Evolutionary conservation across 495 filamentous ascomycete species (phyloP).

Genomic region (Aspergillus conjunctus): DNA sequence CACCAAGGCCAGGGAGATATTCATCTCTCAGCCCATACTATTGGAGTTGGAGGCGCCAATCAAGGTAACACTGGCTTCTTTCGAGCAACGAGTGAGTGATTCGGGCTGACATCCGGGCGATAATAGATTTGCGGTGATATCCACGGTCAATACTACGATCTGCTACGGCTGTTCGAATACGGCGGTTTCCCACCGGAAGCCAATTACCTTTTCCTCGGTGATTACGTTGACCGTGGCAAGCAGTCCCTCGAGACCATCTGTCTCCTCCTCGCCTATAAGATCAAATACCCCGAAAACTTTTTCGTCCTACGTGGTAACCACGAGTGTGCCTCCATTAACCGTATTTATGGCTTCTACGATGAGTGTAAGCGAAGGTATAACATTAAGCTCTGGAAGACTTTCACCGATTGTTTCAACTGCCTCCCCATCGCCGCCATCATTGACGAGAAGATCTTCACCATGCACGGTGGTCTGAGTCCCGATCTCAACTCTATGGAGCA

Average conservation of each 20-base stretch:
- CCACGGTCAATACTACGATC: conserved; percentile 98
- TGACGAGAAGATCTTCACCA: conserved; percentile 99
- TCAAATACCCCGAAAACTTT: conserved; percentile 99
- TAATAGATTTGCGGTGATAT: conserved; percentile 97
- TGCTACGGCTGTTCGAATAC: conserved; percentile 96
- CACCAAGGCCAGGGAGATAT: conserved; percentile 98
- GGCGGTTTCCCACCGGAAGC: conserved; percentile 98
- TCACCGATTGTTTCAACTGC: conserved; percentile 99
- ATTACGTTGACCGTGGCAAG: conserved; percentile 99
- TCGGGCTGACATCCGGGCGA: conserved; percentile 9
- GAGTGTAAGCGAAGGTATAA: conserved; percentile 99
- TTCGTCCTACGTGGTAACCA: conserved; percentile 98
- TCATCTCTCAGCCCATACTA: conserved; percentile 98
- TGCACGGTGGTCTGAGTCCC: conserved; percentile 97
- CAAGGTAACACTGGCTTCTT: conserved; percentile 68
- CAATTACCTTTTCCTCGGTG: conserved; percentile 98
- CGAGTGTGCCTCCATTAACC: conserved; percentile 99
- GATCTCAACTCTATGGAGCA: conserved; percentile 99
- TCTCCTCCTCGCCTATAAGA: conserved; percentile 97
- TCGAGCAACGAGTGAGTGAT: conserved; percentile 3
- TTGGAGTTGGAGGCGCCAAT: conserved; percentile 97
- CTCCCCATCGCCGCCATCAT: conserved; percentile 99
- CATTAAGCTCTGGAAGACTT: conserved; percentile 99
- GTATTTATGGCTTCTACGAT: conserved; percentile 99
- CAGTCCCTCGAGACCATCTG: conserved; percentile 99